phyloP scores from a whole-genome alignment of 768 basidiomycete genomes.

The Exsudoporus frostii region DNA sequence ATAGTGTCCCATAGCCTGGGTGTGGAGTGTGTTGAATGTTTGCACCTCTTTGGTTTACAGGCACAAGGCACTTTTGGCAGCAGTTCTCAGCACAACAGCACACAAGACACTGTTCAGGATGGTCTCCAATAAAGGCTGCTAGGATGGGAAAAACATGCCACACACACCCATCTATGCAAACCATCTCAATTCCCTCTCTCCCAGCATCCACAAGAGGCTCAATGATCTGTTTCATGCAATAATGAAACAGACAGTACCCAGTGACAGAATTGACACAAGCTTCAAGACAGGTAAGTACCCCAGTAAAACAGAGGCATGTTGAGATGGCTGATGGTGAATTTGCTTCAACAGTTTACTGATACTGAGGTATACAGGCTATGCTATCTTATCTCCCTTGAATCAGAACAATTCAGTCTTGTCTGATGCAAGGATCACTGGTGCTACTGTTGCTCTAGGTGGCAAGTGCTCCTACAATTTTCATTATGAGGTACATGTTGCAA shows the following conservation, averaged over 20 bases:
- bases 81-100: background rate
- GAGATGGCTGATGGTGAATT: rapidly evolving
- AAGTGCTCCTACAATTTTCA: background rate
- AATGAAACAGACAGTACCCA: background rate
- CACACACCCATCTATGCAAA: background rate
- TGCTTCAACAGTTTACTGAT: background rate
- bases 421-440: background rate
- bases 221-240: background rate
- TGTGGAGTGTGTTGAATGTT: too few species aligned
- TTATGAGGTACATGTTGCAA: too few species aligned
- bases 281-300: background rate
- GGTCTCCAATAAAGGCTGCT: background rate
- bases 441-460: background rate
- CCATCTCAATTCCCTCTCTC: background rate
- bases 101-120: background rate
- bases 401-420: background rate
- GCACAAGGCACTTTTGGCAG: background rate
- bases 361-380: background rate
- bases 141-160: background rate
- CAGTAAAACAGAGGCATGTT: background rate
- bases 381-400: background rate
- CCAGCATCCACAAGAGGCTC: background rate
- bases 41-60: background rate
- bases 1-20: too few species aligned
- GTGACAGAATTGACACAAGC: background rate